Conservation (phyloP, 148 eudicot species). For the Simmondsia chinensis region DNA sequence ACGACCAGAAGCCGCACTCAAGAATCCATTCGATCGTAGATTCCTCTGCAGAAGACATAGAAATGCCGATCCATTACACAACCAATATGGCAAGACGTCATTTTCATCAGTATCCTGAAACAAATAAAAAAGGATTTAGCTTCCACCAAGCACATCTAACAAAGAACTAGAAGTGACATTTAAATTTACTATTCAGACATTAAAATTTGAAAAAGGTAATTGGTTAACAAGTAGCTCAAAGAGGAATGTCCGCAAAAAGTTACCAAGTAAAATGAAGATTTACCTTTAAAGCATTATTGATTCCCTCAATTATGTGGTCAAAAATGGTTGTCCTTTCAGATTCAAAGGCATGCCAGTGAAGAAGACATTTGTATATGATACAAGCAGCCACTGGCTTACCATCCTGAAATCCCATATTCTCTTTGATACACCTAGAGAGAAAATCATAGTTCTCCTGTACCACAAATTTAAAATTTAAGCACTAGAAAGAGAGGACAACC, state of each 20-base stretch:
- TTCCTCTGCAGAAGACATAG: constrained; percentile 85
- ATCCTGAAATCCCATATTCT: constrained; percentile 86
- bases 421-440: constrained; percentile 80
- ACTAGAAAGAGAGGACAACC: not conserved
- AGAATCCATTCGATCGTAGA: constrained; percentile 78
- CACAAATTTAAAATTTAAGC: constrained; percentile 7
- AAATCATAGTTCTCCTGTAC: constrained; percentile 75
- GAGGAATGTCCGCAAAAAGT: no score
- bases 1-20: constrained; percentile 61
- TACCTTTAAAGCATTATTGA: constrained; percentile 78
- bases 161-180: not conserved
- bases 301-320: constrained; percentile 78
- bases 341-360: constrained; percentile 94
- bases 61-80: constrained; percentile 88
- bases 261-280: constrained; percentile 5
- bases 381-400: constrained; percentile 94
- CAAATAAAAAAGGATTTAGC: constrained; percentile 3
- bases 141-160: no score
- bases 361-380: constrained; percentile 83
- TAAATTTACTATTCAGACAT: no score
- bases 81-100: constrained; percentile 80
- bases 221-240: no score
- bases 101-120: constrained; percentile 78
- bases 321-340: constrained; percentile 95
- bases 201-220: no score